Conservation (phyloP, 306 rosid species). For the Cotoneaster glaucophyllus region DNA sequence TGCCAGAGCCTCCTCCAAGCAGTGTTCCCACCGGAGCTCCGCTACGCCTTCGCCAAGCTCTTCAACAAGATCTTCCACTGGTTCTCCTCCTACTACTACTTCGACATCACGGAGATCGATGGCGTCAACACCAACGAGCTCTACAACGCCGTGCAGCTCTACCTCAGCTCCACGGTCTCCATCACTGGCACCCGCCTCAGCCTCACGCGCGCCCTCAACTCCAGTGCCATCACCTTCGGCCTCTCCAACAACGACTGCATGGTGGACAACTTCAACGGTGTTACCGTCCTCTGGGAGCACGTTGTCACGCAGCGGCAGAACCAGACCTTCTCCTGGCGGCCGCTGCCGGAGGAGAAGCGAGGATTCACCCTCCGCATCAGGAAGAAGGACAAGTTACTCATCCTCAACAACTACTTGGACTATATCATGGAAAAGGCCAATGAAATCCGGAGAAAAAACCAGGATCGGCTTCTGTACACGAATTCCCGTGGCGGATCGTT, state of each 20-base stretch:
- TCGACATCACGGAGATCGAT: conserved; percentile 90
- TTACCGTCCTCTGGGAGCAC: conserved; percentile 79
- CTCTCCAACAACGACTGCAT: conserved; percentile 87
- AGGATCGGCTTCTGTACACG: conserved; percentile 75
- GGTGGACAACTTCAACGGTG: conserved; percentile 63
- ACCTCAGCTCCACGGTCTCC: conserved; percentile 71
- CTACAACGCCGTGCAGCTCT: conserved; percentile 95
- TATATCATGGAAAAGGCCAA: conserved; percentile 75
- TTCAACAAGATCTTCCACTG: conserved; percentile 46
- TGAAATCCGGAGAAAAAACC: conserved; percentile 72
- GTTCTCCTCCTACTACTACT: conserved; percentile 78
- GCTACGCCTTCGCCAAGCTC: conserved; percentile 57
- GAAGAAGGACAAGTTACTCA: conserved; percentile 49
- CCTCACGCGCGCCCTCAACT: conserved; percentile 81
- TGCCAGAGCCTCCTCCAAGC: conserved; percentile 69
- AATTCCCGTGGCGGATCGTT: conserved; percentile 87
- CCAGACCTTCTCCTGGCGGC: conserved; percentile 85
- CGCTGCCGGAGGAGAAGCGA: conserved; percentile 81
- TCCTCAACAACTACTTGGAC: conserved; percentile 60
- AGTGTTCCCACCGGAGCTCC: conserved; percentile 88
- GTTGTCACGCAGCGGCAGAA: conserved; percentile 69
- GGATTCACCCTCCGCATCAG: conserved; percentile 79
- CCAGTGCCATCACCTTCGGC: conserved; percentile 77
- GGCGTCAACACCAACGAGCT: conserved; percentile 98
- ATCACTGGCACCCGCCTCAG: conserved; percentile 57